These are phyloP conservation scores for Microsporum canis DNA, from an alignment of 2,329 filamentous ascomycete genomes.

Conservation along the genomic window DNA sequence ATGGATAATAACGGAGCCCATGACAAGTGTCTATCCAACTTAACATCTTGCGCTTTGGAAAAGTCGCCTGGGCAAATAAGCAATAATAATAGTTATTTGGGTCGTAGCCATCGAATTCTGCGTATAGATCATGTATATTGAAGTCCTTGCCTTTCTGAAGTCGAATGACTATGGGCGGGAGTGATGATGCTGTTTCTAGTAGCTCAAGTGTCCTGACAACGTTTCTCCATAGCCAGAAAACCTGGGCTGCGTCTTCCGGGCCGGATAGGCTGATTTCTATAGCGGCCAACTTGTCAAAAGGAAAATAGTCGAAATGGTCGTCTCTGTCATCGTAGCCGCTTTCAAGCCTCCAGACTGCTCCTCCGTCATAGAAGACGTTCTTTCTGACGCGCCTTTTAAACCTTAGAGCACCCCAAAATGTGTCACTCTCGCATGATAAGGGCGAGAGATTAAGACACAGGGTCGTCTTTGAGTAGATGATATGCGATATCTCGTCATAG, in stretches of 20 bases:
- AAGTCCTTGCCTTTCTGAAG: not conserved
- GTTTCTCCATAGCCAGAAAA: conserved; percentile 2
- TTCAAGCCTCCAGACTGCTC: not conserved
- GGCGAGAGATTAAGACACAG: not conserved
- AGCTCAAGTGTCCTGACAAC: not conserved
- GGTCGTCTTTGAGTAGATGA: not conserved
- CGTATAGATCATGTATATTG: not conserved
- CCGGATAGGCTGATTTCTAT: not conserved
- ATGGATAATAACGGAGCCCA: not conserved
- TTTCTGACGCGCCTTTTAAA: not conserved
- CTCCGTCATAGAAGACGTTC: not conserved
- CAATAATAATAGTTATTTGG: not conserved
- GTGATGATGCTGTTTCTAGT: not conserved
- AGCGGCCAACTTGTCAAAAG: not conserved
- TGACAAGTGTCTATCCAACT: not conserved
- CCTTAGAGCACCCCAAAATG: not conserved
- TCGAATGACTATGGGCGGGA: not conserved
- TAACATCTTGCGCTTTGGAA: not conserved
- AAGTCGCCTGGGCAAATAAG: not conserved
- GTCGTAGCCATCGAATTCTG: not conserved
- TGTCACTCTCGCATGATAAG: not conserved
- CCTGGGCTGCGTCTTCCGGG: not conserved
- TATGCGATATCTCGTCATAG: not conserved
- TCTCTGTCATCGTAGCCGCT: not conserved
- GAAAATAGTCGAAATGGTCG: not conserved